A percentile compares a stretch with the other conserved stretches of the same genome.
Evolutionary conservation across 2,329 filamentous ascomycete genomes (phyloP).

Genomic region (Capronia coronata): DNA sequence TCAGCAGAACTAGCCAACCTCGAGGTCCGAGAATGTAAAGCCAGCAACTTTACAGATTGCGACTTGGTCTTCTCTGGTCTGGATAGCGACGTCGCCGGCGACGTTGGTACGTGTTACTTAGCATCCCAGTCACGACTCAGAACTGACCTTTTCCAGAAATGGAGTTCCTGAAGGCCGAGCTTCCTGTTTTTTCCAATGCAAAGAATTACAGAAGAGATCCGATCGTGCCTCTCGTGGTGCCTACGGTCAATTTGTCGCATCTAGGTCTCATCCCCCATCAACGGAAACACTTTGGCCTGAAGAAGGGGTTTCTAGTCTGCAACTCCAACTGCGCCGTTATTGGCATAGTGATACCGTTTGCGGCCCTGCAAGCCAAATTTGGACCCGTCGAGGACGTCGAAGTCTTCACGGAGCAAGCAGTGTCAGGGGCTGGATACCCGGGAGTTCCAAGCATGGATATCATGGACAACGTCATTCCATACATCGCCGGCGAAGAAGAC

Average conservation of each 20-base stretch:
- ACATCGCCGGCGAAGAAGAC: conserved; percentile 88
- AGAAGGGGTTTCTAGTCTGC: conserved; percentile 89
- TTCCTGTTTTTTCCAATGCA: conserved; percentile 93
- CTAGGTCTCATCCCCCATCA: conserved; percentile 86
- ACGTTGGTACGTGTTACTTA: conserved; percentile 60
- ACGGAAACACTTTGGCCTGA: conserved; percentile 61
- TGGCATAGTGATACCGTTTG: conserved; percentile 89
- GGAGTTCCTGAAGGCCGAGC: conserved; percentile 80
- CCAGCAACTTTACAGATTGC: conserved; percentile 78
- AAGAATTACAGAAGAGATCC: conserved; percentile 94
- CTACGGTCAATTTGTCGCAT: conserved; percentile 86
- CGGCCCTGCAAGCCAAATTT: conserved; percentile 78
- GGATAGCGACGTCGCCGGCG: conserved; percentile 85
- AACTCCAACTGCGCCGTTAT: conserved; percentile 99
- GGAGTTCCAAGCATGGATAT: conserved; percentile 87
- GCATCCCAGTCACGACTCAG: neutral
- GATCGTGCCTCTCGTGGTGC: conserved; percentile 85
- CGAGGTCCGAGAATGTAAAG: conserved; percentile 76
- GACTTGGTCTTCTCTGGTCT: conserved; percentile 90
- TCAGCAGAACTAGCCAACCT: conserved; percentile 67
- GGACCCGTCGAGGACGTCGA: conserved; percentile 70
- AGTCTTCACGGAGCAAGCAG: conserved; percentile 90
- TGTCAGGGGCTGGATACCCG: conserved; percentile 72
- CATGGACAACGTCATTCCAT: conserved; percentile 91
- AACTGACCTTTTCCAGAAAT: conserved; percentile 54